Conservation (phyloP, 495 filamentous ascomycete genomes). For the Daldinia concentrica region DNA sequence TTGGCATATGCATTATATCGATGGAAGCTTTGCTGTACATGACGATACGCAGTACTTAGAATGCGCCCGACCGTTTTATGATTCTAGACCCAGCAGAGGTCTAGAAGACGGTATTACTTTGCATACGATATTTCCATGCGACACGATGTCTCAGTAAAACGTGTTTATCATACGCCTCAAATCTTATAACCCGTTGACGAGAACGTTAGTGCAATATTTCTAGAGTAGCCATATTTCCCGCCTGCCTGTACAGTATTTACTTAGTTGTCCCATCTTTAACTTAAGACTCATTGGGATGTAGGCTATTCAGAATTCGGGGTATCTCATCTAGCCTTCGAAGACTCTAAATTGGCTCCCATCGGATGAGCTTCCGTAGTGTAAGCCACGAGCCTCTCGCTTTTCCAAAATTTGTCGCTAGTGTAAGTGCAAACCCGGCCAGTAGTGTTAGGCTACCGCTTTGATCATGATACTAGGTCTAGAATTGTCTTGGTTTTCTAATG, state of each 20-base stretch:
- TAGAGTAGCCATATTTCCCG: neutral
- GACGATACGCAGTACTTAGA: too few relatives aligned
- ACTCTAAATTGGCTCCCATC: constrained; percentile 6
- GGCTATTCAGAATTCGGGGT: neutral
- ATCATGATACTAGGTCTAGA: constrained; percentile 3
- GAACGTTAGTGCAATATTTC: neutral
- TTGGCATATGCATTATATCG: neutral
- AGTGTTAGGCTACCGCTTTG: neutral
- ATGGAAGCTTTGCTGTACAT: too few relatives aligned
- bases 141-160: constrained; percentile 24
- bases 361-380: constrained; percentile 6
- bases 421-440: constrained; percentile 1
- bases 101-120: neutral
- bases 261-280: neutral
- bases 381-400: constrained; percentile 1
- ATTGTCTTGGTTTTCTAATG: neutral
- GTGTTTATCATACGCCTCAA: constrained; percentile 10
- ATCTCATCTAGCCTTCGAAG: neutral
- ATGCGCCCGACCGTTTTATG: constrained; percentile 1
- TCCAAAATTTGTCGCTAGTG: neutral
- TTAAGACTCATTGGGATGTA: neutral
- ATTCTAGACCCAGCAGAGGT: neutral
- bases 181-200: constrained; percentile 6
- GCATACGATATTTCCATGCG: constrained; percentile 11
- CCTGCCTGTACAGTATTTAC: neutral